phyloP scores from a whole-genome alignment of 2,329 filamentous ascomycete genomes.

The Aureobasidium sp. region DNA sequence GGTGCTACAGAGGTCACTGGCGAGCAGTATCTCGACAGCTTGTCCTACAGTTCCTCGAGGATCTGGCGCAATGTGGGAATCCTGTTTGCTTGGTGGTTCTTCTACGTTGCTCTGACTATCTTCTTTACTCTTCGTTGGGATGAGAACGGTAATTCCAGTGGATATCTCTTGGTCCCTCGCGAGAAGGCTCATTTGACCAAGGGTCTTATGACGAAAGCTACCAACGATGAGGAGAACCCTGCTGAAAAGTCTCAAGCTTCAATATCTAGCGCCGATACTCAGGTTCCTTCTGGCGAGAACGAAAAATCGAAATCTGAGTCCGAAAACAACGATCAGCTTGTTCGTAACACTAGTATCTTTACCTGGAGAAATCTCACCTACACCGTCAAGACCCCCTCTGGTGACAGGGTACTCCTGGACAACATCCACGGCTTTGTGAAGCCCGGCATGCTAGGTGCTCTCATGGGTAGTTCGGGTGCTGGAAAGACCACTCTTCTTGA shows the following conservation, averaged over 20 bases:
- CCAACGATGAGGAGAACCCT: too few species aligned
- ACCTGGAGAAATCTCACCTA: slow-evolving; percentile 60
- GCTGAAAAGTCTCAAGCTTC: too few species aligned
- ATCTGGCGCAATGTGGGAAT: slow-evolving; percentile 82
- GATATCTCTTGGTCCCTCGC: too few species aligned
- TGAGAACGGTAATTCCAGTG: slow-evolving; percentile 75
- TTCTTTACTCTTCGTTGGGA: slow-evolving; percentile 69
- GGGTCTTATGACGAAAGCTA: slow-evolving; percentile 78
- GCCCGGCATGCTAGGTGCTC: slow-evolving; percentile 54
- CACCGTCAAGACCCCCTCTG: slow-evolving; percentile 53
- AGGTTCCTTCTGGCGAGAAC: too few species aligned
- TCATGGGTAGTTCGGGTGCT: slow-evolving; percentile 68
- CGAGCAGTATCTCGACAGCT: slow-evolving; percentile 60
- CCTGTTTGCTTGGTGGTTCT: slow-evolving; percentile 76
- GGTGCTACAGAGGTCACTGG: slow-evolving; percentile 60
- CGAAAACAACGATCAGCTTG: slow-evolving; percentile 52
- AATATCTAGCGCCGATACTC: too few species aligned
- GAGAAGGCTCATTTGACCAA: too few species aligned
- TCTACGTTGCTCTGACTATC: slow-evolving; percentile 79
- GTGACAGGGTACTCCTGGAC: slow-evolving; percentile 49
- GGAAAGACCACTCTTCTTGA: slow-evolving; percentile 90
- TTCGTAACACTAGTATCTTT: slow-evolving; percentile 63
- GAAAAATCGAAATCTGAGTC: slow-evolving; percentile 49
- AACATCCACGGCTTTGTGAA: slow-evolving; percentile 56
- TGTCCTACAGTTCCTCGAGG: slow-evolving; percentile 63